Evolutionary conservation across 1,139 yeast genomes (phyloP).

Genomic region (Hemisphaericaspora subhashii): DNA sequence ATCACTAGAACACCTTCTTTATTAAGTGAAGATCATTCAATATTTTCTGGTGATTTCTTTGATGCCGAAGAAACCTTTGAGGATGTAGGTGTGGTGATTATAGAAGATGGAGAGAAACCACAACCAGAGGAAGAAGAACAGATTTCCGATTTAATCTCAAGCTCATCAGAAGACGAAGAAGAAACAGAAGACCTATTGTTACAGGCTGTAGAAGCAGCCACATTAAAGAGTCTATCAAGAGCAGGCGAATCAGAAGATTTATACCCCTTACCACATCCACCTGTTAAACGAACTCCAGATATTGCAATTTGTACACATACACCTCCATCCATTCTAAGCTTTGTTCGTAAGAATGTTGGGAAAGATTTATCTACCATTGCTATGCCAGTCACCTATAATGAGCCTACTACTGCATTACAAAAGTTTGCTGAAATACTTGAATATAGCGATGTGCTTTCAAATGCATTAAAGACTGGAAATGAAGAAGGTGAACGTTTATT

Average conservation of each 20-base stretch:
- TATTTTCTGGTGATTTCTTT: slow-evolving; percentile 50
- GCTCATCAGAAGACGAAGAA: slow-evolving; percentile 21
- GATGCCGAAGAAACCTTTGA: slow-evolving; percentile 66
- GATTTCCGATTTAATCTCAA: slow-evolving; percentile 7
- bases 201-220: slow-evolving; percentile 2
- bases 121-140: slow-evolving; percentile 14
- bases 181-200: slow-evolving; percentile 9
- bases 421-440: slow-evolving; percentile 78
- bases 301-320: slow-evolving; percentile 60
- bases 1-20: slow-evolving; percentile 1
- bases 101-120: slow-evolving; percentile 18
- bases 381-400: slow-evolving; percentile 94
- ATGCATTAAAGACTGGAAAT: slow-evolving; percentile 48
- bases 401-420: slow-evolving; percentile 83
- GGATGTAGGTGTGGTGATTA: slow-evolving; percentile 38
- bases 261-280: slow-evolving; percentile 63
- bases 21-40: slow-evolving; percentile 26
- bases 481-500: slow-evolving; percentile 61
- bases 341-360: slow-evolving; percentile 87
- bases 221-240: slow-evolving; percentile 1
- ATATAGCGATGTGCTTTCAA: slow-evolving; percentile 64
- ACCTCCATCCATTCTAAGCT: slow-evolving; percentile 81
- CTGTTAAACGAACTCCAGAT: slow-evolving; percentile 56
- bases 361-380: slow-evolving; percentile 84
- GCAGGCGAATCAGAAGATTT: slow-evolving; percentile 36